Conservation (phyloP, 1,139 yeast genomes). For the Scheffersomyces segobiensis region DNA sequence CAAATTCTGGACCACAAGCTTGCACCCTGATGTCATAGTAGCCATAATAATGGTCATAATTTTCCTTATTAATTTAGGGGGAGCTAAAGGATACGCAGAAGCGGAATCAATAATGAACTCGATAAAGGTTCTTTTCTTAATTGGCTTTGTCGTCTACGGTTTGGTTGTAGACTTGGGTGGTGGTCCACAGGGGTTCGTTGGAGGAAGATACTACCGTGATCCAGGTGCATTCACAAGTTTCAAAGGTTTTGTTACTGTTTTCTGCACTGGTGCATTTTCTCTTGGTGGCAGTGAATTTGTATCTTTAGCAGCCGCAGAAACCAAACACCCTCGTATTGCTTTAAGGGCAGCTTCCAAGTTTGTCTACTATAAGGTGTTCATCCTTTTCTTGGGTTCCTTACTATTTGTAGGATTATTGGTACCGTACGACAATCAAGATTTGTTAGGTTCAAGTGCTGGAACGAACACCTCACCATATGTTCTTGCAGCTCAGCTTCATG, state of each 20-base stretch:
- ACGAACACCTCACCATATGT: slow-evolving; percentile 26
- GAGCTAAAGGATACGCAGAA: slow-evolving; percentile 32
- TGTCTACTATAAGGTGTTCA: slow-evolving; percentile 21
- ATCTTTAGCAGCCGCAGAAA: slow-evolving; percentile 24
- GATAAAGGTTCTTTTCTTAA: slow-evolving; percentile 20
- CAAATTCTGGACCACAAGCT: slow-evolving; percentile 29
- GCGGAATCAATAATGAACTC: slow-evolving; percentile 31
- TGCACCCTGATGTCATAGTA: slow-evolving; percentile 31
- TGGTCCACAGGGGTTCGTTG: slow-evolving; percentile 22
- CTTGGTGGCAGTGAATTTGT: slow-evolving; percentile 35
- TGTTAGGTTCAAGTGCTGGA: slow-evolving; percentile 20
- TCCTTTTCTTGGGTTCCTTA: slow-evolving; percentile 26
- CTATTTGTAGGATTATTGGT: slow-evolving; percentile 24
- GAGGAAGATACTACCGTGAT: slow-evolving; percentile 31
- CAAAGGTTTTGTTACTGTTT: slow-evolving; percentile 42
- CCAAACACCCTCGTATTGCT: slow-evolving; percentile 22
- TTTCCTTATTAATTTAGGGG: slow-evolving; percentile 23
- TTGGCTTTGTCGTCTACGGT: slow-evolving; percentile 31
- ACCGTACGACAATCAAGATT: slow-evolving; percentile 16
- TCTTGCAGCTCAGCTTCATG: slow-evolving; percentile 25
- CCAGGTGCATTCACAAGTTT: slow-evolving; percentile 34
- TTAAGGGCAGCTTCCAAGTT: slow-evolving; percentile 22
- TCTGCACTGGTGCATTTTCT: slow-evolving; percentile 40
- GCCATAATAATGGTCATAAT: slow-evolving; percentile 28
- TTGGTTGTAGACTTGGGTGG: slow-evolving; percentile 31